A percentile compares a stretch with the other conserved stretches of the same genome.
phyloP scores from a whole-genome alignment of 2,329 filamentous ascomycete genomes.

The Colletotrichum scovillei region DNA sequence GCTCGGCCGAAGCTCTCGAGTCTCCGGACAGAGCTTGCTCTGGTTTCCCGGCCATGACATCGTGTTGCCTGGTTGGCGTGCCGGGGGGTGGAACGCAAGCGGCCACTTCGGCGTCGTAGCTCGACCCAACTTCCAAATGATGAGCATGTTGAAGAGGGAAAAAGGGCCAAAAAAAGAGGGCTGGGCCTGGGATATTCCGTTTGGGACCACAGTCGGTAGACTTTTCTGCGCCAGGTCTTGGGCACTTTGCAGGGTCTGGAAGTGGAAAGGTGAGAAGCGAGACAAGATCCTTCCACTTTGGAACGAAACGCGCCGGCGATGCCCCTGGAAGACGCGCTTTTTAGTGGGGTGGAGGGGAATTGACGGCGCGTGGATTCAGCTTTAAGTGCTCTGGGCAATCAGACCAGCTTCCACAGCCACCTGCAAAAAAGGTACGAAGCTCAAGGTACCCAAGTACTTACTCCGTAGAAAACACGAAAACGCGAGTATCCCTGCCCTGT shows the following conservation, averaged over 20 bases:
- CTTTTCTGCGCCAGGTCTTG: background rate
- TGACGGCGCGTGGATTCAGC: constrained; percentile 16
- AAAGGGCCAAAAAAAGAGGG: constrained; percentile 12
- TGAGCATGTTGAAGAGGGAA: constrained; percentile 1
- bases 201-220: background rate
- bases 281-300: constrained; percentile 15
- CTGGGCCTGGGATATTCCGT: constrained; percentile 24
- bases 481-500: constrained; percentile 19
- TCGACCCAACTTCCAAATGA: constrained; percentile 9
- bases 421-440: background rate
- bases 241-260: constrained; percentile 15
- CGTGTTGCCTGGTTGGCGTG: constrained; percentile 24
- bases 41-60: constrained; percentile 29
- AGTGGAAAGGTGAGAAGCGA: constrained; percentile 23
- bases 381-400: background rate
- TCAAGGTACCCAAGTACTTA: background rate
- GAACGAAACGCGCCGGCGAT: constrained; percentile 28
- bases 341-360: constrained; percentile 5
- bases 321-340: constrained; percentile 30
- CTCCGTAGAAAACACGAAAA: constrained; percentile 29
- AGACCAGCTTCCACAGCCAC: background rate
- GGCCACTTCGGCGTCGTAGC: constrained; percentile 16
- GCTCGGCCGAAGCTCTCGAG: constrained; percentile 28
- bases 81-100: constrained; percentile 21
- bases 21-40: constrained; percentile 7